Evolutionary conservation across 352 stramenopile genomes (phyloP).

Genomic region (Pythium biforme): DNA sequence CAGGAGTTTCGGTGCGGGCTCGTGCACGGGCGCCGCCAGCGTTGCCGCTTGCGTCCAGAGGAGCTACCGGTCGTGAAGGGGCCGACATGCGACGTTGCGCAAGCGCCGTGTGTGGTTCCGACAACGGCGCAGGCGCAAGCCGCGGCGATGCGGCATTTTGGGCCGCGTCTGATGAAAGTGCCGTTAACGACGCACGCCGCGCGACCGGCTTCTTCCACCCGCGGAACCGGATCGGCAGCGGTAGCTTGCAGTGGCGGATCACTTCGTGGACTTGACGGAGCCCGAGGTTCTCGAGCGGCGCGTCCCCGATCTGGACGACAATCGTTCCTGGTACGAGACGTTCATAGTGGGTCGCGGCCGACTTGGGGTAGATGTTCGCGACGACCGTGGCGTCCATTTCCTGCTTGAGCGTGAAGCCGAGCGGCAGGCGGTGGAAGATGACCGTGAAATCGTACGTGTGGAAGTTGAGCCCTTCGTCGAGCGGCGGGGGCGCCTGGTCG

Average conservation of each 20-base stretch:
- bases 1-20: conserved; percentile 6
- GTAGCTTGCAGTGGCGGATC: conserved; percentile 74
- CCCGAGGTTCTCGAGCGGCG: conserved; percentile 51
- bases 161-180: conserved; percentile 6
- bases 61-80: conserved; percentile 1
- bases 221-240: conserved; percentile 66
- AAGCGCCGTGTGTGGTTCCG: neutral
- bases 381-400: conserved; percentile 74
- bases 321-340: conserved; percentile 65
- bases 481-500: conserved; percentile 2
- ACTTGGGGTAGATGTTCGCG: conserved; percentile 83
- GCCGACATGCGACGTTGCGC: conserved; percentile 23
- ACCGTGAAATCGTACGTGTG: conserved; percentile 68
- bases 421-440: conserved; percentile 80
- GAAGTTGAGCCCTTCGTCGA: conserved; percentile 18
- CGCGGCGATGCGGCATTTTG: neutral
- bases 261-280: conserved; percentile 84
- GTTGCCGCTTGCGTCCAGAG: neutral
- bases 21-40: neutral
- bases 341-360: conserved; percentile 69
- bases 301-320: conserved; percentile 72
- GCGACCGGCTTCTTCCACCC: conserved; percentile 35
- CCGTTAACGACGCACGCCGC: conserved; percentile 5
- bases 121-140: neutral
- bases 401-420: conserved; percentile 86